phyloP scores from a whole-genome alignment of 768 basidiomycete genomes.

The Leccinellum rugosiceps region DNA sequence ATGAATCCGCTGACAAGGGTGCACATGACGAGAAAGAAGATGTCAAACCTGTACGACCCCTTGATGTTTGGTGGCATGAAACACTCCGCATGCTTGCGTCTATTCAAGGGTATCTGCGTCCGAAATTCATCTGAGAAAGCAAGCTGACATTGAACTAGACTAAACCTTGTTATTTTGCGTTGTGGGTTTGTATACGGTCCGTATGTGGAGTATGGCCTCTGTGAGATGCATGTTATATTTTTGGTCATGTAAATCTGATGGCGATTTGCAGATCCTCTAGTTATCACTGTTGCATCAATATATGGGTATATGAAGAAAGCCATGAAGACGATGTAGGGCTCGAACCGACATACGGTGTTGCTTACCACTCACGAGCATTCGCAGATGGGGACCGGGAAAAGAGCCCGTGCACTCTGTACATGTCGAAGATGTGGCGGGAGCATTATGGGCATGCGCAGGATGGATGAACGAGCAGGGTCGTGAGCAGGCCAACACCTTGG shows the following conservation, averaged over 20 bases:
- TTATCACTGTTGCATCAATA: constrained; percentile 71
- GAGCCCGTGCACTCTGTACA: constrained; percentile 75
- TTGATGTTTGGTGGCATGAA: constrained; percentile 90
- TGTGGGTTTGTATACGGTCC: constrained; percentile 79
- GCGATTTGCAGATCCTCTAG: constrained; percentile 53
- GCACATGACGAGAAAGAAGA: constrained; percentile 69
- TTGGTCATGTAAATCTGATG: constrained; percentile 13
- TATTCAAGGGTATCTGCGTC: constrained; percentile 57
- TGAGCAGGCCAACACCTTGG: constrained; percentile 56
- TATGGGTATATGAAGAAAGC: constrained; percentile 82
- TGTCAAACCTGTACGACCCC: constrained; percentile 62
- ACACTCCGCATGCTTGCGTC: constrained; percentile 69
- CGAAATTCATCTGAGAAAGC: not conserved
- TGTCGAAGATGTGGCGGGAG: constrained; percentile 74
- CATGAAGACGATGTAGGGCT: constrained; percentile 75
- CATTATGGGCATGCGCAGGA: constrained; percentile 67
- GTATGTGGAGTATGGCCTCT: constrained; percentile 66
- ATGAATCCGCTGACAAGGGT: constrained; percentile 68
- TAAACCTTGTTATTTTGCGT: constrained; percentile 78
- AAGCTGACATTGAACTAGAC: constrained; percentile 38
- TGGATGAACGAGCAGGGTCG: constrained; percentile 73
- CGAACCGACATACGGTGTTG: not conserved
- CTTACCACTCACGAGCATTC: constrained; percentile 7
- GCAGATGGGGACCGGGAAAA: constrained; percentile 78
- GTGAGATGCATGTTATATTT: constrained; percentile 38